Conservation (phyloP, 2,329 filamentous ascomycete species). For the Exophiala aquamarina region DNA sequence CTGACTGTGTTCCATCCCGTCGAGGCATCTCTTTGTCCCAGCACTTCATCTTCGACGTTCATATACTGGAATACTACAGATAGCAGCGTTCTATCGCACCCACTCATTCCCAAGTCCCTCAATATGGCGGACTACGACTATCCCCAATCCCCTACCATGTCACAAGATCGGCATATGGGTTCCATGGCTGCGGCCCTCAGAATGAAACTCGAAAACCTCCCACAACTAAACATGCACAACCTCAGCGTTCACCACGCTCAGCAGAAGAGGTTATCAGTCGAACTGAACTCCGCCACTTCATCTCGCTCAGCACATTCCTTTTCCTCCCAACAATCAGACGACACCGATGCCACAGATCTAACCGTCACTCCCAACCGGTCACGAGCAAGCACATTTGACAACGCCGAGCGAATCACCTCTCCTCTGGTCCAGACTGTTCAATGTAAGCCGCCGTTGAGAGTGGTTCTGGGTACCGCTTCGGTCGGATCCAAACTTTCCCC, state of each 20-base stretch:
- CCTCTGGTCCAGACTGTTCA: constrained; percentile 17
- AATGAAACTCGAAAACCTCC: constrained; percentile 24
- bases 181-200: constrained; percentile 27
- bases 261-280: constrained; percentile 15
- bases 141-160: constrained; percentile 22
- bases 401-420: constrained; percentile 17
- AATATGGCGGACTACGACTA: constrained; percentile 21
- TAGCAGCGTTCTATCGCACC: too few relatives aligned
- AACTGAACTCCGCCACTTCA: constrained; percentile 24
- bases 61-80: too few relatives aligned
- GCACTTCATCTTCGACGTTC: too few relatives aligned
- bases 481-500: constrained; percentile 29
- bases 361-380: constrained; percentile 28
- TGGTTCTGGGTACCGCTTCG: constrained; percentile 31
- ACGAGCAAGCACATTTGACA: constrained; percentile 28
- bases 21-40: too few relatives aligned
- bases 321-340: constrained; percentile 23
- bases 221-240: constrained; percentile 24
- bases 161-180: constrained; percentile 25
- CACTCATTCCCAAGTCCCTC: neutral
- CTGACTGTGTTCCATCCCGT: constrained; percentile 20
- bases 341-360: constrained; percentile 27
- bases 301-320: constrained; percentile 26
- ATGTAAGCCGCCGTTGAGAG: constrained; percentile 28
- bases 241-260: constrained; percentile 15